A percentile compares a stretch with the other conserved stretches of the same genome.
These are phyloP conservation scores for Penicillium sp. DNA, from an alignment of 2,329 filamentous ascomycete species.

Conservation along the genomic window DNA sequence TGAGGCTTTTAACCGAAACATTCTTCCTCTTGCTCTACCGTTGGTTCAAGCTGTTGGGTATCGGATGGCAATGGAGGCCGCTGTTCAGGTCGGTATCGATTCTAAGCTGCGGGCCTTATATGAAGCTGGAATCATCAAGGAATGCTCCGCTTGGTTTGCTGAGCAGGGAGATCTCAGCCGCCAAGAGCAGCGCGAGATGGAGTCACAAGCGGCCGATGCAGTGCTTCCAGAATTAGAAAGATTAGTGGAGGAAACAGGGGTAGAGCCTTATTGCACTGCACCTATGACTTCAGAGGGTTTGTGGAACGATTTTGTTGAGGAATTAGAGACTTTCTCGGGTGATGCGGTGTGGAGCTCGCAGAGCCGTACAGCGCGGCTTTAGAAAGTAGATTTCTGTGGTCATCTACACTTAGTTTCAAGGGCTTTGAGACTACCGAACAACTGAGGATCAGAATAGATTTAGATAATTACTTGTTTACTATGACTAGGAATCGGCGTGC, in stretches of 20 bases:
- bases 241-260: slow-evolving; percentile 4
- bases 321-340: slow-evolving; percentile 5
- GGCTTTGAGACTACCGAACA: background rate
- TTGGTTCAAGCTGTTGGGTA: slow-evolving; percentile 1
- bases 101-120: slow-evolving; percentile 3
- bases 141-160: slow-evolving; percentile 8
- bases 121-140: slow-evolving; percentile 1
- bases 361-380: background rate
- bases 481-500: too few relatives aligned
- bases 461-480: too few relatives aligned
- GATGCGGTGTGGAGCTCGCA: background rate
- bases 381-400: background rate
- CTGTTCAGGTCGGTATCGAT: background rate
- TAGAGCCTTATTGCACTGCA: slow-evolving; percentile 3
- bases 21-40: background rate
- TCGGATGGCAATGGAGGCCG: slow-evolving; percentile 6
- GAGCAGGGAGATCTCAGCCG: slow-evolving; percentile 8
- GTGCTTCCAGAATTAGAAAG: slow-evolving; percentile 10
- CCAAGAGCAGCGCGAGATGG: slow-evolving; percentile 7
- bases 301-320: slow-evolving; percentile 10
- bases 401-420: background rate
- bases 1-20: background rate
- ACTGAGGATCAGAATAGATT: too few relatives aligned
- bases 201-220: slow-evolving; percentile 10
- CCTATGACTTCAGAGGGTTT: slow-evolving; percentile 12